Evolutionary conservation across 176 grass and related monocot species (phyloP).

Genomic region (Bonia amplexicaulis): DNA sequence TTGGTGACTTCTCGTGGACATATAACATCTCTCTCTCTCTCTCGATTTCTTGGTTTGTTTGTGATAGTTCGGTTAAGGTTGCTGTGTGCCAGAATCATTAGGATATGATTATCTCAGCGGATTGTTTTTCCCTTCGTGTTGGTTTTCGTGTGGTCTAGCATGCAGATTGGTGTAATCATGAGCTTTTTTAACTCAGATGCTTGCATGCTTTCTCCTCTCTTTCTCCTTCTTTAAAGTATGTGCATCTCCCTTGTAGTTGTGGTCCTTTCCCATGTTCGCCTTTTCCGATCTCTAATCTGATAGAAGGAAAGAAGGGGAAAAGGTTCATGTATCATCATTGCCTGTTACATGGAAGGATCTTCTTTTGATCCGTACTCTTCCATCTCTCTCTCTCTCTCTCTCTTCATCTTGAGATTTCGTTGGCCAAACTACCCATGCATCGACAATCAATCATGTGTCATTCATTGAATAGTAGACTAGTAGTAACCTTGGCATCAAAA

Average conservation of each 20-base stretch:
- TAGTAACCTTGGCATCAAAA: neutral
- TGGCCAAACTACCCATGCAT: neutral
- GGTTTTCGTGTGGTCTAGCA: conserved; percentile 31
- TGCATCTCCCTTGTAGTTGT: neutral
- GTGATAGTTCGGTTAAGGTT: neutral
- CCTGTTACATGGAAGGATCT: conserved; percentile 23
- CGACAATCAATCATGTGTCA: neutral
- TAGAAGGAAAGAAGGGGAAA: neutral
- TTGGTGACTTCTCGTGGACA: conserved; percentile 18
- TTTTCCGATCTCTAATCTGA: conserved; percentile 23
- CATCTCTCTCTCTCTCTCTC: neutral
- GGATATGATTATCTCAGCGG: conserved; percentile 27
- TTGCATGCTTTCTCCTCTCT: neutral
- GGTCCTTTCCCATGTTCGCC: neutral
- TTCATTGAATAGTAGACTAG: neutral
- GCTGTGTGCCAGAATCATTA: neutral
- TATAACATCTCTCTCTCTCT: neutral
- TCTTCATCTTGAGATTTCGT: neutral
- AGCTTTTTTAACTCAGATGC: conserved; percentile 18
- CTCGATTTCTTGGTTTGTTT: neutral
- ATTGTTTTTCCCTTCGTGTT: neutral
- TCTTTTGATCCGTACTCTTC: conserved; percentile 10
- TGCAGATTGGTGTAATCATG: conserved; percentile 52
- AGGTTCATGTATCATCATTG: conserved; percentile 1
- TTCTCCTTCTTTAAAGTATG: conserved; percentile 23